Percentiles rank a stretch among this genome's conserved stretches.
Evolutionary conservation across 2,329 filamentous ascomycete genomes (phyloP).

Genomic region (Aphanocladium album): DNA sequence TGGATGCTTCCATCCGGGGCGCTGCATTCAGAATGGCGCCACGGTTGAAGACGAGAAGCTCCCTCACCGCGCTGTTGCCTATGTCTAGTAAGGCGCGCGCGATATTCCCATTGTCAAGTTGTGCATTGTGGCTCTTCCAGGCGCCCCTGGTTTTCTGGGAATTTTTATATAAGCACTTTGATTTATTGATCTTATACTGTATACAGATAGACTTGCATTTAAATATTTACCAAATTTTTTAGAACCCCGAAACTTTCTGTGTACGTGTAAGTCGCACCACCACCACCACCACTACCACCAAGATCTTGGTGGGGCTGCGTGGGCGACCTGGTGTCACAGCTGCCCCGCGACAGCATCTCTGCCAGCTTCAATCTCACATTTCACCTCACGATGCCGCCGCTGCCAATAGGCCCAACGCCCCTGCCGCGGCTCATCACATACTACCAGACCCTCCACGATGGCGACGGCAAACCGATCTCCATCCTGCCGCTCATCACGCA

Average conservation of each 20-base stretch:
- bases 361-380: not conserved
- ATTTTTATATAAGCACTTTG: not conserved
- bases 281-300: too few relatives aligned
- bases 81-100: not conserved
- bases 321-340: not conserved
- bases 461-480: constrained; percentile 41
- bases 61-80: not conserved
- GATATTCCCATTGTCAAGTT: not conserved
- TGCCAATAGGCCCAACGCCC: constrained; percentile 23
- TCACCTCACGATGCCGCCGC: constrained; percentile 26
- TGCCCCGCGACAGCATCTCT: not conserved
- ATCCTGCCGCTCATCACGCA: constrained; percentile 48
- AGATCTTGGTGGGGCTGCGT: not conserved
- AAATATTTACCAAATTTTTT: not conserved
- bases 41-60: not conserved
- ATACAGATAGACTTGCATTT: not conserved
- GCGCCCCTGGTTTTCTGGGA: not conserved
- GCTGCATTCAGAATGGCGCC: constrained; percentile 21
- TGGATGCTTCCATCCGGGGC: constrained; percentile 39
- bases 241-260: not conserved
- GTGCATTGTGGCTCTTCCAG: not conserved
- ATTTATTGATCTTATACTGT: not conserved
- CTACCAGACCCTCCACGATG: constrained; percentile 51
- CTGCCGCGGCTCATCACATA: constrained; percentile 47
- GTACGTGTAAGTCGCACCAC: not conserved